Evolutionary conservation across 306 rosid genomes (phyloP).

Genomic region (Urtica urens): DNA sequence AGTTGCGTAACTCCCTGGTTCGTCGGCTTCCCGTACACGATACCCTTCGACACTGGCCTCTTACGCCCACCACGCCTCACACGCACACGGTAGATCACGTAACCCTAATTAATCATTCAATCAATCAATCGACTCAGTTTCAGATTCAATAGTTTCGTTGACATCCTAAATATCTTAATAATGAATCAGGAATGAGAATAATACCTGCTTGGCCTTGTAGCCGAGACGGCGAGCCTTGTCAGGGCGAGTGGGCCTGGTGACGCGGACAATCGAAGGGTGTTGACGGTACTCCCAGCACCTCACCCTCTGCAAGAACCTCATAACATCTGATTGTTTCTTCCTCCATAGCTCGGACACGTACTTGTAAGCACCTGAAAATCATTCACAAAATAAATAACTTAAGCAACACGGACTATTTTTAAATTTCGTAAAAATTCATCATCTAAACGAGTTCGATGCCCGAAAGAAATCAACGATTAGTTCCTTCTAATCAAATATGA

Average conservation of each 20-base stretch:
- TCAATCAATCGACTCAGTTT: neutral
- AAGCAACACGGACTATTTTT: no score
- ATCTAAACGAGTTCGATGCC: no score
- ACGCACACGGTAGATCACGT: constrained; percentile 74
- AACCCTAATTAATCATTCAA: constrained; percentile 51
- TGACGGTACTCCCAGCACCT: constrained; percentile 99
- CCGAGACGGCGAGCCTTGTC: constrained; percentile 94
- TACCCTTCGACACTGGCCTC: constrained; percentile 95
- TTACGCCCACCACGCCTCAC: constrained; percentile 95
- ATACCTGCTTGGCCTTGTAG: constrained; percentile 88
- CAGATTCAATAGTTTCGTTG: no score
- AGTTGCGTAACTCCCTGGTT: constrained; percentile 92
- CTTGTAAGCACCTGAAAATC: constrained; percentile 67
- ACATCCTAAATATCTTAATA: no score
- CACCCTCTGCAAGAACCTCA: constrained; percentile 81
- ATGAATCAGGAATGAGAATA: no score
- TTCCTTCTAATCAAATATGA: no score
- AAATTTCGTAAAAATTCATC: no score
- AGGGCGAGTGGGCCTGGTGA: constrained; percentile 82
- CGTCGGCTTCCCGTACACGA: constrained; percentile 91
- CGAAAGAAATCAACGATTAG: no score
- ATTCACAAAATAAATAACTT: no score
- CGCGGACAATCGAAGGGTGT: constrained; percentile 76
- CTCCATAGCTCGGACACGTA: constrained; percentile 91
- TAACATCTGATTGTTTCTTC: constrained; percentile 84